Conservation (phyloP, 2,329 filamentous ascomycete genomes). For the Pyricularia pennisetigena region DNA sequence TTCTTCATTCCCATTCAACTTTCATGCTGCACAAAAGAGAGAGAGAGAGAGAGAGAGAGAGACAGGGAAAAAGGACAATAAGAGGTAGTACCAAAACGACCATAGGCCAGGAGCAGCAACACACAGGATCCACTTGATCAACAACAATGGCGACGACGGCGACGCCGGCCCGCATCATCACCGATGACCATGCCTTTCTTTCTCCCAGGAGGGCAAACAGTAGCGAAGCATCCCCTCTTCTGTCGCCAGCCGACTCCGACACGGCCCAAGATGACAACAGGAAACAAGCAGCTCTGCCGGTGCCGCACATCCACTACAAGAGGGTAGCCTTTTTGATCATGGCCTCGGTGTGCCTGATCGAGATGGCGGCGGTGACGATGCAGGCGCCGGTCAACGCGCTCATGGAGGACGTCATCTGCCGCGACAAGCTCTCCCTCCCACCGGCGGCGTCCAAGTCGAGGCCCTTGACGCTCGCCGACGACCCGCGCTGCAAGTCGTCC, state of each 20-base stretch:
- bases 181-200: background rate
- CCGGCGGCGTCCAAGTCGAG: constrained; percentile 21
- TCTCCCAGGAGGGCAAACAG: background rate
- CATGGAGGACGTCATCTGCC: constrained; percentile 44
- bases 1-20: background rate
- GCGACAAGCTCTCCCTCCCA: constrained; percentile 30
- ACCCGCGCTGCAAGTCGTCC: constrained; percentile 34
- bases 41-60: background rate
- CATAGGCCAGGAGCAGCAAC: background rate
- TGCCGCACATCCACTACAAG: constrained; percentile 13
- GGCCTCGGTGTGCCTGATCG: constrained; percentile 27
- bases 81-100: background rate
- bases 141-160: background rate
- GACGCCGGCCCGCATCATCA: background rate
- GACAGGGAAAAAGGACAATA: background rate
- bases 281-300: constrained; percentile 2
- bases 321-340: constrained; percentile 19
- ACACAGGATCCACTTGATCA: background rate
- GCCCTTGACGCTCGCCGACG: constrained; percentile 19
- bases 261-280: background rate
- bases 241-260: background rate
- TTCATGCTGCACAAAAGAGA: background rate
- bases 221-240: background rate
- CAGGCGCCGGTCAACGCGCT: constrained; percentile 35
- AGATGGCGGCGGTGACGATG: constrained; percentile 23